Conservation (phyloP, 139 green algal genomes). For the Trebouxia sp. region DNA sequence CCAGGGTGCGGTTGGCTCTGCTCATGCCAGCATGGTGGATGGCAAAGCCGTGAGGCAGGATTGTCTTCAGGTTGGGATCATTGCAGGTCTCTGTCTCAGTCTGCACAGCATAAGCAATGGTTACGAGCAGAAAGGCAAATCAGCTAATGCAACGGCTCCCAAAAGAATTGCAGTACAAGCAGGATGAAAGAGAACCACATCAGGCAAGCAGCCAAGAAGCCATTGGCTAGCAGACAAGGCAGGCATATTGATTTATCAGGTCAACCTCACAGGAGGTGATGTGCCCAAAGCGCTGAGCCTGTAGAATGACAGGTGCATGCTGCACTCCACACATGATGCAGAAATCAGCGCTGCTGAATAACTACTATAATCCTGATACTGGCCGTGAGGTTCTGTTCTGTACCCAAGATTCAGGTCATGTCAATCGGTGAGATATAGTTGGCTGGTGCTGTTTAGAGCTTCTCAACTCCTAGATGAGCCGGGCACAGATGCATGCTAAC, state of each 20-base stretch:
- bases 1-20: slow-evolving; percentile 88
- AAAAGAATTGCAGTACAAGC: too few species aligned
- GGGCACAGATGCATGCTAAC: slow-evolving; percentile 59
- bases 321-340: slow-evolving; percentile 1
- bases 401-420: too few species aligned
- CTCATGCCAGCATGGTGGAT: slow-evolving; percentile 98
- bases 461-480: slow-evolving; percentile 72
- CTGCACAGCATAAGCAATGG: slow-evolving; percentile 52
- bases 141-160: too few species aligned
- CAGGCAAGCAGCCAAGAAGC: too few species aligned
- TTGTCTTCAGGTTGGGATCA: slow-evolving; percentile 81
- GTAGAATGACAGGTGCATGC: too few species aligned
- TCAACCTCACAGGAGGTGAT: too few species aligned
- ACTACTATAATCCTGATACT: too few species aligned
- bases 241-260: too few species aligned
- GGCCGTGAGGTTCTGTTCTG: too few species aligned
- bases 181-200: too few species aligned
- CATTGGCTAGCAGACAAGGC: too few species aligned
- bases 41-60: slow-evolving; percentile 96
- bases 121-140: neutral
- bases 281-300: too few species aligned
- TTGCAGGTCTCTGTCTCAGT: slow-evolving; percentile 87
- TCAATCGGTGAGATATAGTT: neutral
- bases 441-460: slow-evolving; percentile 68
- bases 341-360: neutral